These are phyloP conservation scores for Brassica napus DNA, from an alignment of 345 rosid species.

Conservation along the genomic window DNA sequence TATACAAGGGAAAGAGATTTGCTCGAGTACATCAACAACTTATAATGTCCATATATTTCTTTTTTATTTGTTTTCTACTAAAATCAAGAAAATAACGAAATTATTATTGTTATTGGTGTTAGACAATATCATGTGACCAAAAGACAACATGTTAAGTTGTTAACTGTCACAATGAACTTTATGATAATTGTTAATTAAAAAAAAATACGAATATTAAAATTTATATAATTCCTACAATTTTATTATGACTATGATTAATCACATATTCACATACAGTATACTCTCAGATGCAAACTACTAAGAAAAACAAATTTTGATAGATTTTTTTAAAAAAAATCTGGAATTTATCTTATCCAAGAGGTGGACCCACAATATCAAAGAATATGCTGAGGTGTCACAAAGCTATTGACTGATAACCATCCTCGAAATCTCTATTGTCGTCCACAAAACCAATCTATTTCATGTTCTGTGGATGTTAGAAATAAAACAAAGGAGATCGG, in stretches of 20 bases:
- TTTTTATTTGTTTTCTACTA: no score
- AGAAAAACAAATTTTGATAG: no score
- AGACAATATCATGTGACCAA: background rate
- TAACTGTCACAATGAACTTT: background rate
- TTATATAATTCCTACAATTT: background rate
- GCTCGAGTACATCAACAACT: no score
- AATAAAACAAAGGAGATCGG: background rate
- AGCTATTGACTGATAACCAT: constrained; percentile 49
- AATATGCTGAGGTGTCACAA: constrained; percentile 53
- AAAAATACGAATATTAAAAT: no score
- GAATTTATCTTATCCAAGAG: constrained; percentile 34
- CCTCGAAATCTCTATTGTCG: constrained; percentile 49
- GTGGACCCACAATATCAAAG: constrained; percentile 59
- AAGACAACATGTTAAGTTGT: background rate
- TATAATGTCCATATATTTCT: no score
- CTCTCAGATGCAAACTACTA: background rate
- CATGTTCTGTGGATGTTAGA: background rate
- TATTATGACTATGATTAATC: background rate
- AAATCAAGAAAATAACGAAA: no score
- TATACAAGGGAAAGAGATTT: no score
- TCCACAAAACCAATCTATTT: constrained; percentile 50
- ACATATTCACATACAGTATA: background rate
- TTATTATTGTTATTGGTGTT: no score
- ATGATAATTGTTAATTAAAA: background rate
- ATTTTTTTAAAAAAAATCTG: background rate